Conservation (phyloP, 1,284 basidiomycete genomes). For the Apiotrichum laibachii region DNA sequence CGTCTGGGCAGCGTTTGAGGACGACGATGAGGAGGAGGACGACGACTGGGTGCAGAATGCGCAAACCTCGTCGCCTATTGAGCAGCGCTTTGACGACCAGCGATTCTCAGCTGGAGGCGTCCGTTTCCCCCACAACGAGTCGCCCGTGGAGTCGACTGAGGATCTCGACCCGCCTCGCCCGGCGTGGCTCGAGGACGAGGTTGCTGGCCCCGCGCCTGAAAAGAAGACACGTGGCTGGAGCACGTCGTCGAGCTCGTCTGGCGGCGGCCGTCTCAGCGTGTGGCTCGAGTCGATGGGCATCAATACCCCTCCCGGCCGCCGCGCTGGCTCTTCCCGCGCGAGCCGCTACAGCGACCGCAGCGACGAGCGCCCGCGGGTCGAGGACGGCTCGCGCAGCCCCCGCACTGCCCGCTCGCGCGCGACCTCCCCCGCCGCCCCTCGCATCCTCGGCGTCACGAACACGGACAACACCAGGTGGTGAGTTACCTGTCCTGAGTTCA, state of each 20-base stretch:
- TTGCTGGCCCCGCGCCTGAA: neutral
- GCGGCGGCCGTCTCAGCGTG: slow-evolving; percentile 29
- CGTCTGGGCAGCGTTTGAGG: slow-evolving; percentile 44
- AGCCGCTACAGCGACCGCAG: slow-evolving; percentile 18
- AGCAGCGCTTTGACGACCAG: slow-evolving; percentile 22
- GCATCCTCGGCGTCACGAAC: slow-evolving; percentile 10
- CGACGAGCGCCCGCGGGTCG: slow-evolving; percentile 2
- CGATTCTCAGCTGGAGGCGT: slow-evolving; percentile 21
- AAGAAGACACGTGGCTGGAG: slow-evolving; percentile 23
- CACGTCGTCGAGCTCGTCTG: slow-evolving; percentile 38
- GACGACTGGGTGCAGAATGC: too few species aligned
- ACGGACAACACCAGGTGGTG: slow-evolving; percentile 27
- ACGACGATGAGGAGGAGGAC: slow-evolving; percentile 38
- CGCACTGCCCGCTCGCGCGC: slow-evolving; percentile 6
- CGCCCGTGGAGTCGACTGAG: slow-evolving; percentile 12
- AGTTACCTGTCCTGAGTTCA: slow-evolving; percentile 7
- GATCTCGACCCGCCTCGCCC: slow-evolving; percentile 37
- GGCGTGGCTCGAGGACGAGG: slow-evolving; percentile 32
- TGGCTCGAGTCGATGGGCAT: slow-evolving; percentile 42
- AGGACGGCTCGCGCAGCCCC: slow-evolving; percentile 7
- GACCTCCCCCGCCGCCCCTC: slow-evolving; percentile 5
- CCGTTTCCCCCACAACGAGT: slow-evolving; percentile 24
- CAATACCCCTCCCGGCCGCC: slow-evolving; percentile 14
- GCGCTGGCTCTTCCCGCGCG: slow-evolving; percentile 10
- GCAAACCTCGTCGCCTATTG: neutral